These are phyloP conservation scores for Murraya paniculata DNA, from an alignment of 345 rosid species.

Conservation along the genomic window DNA sequence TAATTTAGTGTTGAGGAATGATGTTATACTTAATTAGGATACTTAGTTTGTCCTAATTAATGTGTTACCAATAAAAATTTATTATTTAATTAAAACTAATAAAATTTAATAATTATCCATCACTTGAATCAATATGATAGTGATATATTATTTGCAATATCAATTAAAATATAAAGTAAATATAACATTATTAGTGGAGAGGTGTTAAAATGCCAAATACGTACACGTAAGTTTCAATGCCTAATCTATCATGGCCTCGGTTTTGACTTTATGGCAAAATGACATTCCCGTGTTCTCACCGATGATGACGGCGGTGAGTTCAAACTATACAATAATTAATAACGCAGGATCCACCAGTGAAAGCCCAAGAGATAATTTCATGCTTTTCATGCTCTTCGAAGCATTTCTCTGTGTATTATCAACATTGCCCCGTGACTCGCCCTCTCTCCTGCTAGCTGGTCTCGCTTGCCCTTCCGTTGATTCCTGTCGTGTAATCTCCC, in stretches of 20 bases:
- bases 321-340: background rate
- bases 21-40: too few relatives aligned
- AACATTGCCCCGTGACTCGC: background rate
- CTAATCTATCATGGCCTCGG: background rate
- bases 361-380: background rate
- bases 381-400: background rate
- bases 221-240: background rate
- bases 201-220: too few relatives aligned
- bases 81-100: too few relatives aligned
- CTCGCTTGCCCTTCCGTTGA: background rate
- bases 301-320: background rate
- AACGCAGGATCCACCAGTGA: background rate
- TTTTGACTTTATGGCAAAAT: background rate
- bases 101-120: too few relatives aligned
- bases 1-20: too few relatives aligned
- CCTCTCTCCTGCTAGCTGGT: background rate
- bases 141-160: too few relatives aligned
- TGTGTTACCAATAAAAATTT: too few relatives aligned
- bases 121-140: too few relatives aligned
- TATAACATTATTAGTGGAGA: too few relatives aligned
- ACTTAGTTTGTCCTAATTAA: too few relatives aligned
- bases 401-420: background rate
- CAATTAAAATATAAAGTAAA: too few relatives aligned
- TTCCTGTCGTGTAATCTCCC: background rate
- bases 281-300: background rate